Base-by-base conservation (phyloP, 306 rosid species). In the Abrus pulchellus region DNA sequence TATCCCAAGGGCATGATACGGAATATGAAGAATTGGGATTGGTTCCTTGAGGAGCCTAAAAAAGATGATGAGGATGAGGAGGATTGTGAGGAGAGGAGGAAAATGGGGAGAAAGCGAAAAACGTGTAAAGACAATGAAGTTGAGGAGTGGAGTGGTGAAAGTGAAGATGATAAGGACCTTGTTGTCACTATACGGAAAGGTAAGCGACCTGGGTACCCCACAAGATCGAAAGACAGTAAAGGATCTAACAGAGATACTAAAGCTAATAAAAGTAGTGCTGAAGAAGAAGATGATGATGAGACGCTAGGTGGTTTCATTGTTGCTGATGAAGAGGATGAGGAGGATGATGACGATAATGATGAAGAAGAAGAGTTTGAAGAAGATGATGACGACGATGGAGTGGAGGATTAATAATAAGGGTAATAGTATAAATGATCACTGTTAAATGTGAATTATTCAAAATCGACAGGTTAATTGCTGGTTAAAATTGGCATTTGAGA, bases 281-380 rank as follows among this genome's bases (percentile, higher is more conserved):
- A 53, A 0, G 75, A 52, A 0, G 81, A 41, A 0, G 89, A 79
- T 0, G 87, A 87, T 9, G 91, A 84, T 9, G 94, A 88, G 82
- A 88, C 89, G 41, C 89, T 92, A 0, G 93, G 94, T 67, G 91
- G 94, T 57, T 92, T 92, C 87, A 86, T 92, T 81, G 94, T 84
- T 80, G 85, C 82, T 7, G 90, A 90, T 79, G 89, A 85, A 30
- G 92, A 78, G 3, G 80, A 68, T 70, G 89, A 83, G 33, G 91
- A 83, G 47, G 87, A 84, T 29, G 80, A 53, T 33, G 73, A 41
- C 29, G 75, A 53, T 10, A 80, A 84, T 0, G 85, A 84, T 1
- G 90, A 85, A 13, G 91, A 83, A 27, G 90, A 83, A 7, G 89
- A 83, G 49, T 66, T 82, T 76, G 85, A 87, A 68, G 86, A 83